Evolutionary conservation across 306 rosid species (phyloP).

Genomic region (Canavalia ensiformis): DNA sequence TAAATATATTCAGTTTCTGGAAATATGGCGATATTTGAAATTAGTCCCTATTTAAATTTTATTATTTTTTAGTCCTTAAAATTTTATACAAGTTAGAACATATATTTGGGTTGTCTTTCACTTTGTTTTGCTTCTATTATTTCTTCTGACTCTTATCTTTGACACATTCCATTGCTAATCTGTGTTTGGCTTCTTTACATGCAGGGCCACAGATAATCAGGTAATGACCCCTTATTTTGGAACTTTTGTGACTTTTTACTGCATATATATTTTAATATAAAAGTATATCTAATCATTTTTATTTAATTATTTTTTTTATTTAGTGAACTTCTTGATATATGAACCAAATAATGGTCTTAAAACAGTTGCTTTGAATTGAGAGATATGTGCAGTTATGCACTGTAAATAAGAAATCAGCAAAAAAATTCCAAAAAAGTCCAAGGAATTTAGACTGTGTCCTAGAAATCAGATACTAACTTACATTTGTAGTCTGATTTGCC

Average conservation of each 20-base stretch:
- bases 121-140: slow-evolving; percentile 20
- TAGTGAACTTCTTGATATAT: slow-evolving; percentile 23
- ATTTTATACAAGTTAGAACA: not conserved
- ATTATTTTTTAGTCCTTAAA: not conserved
- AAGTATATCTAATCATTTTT: slow-evolving; percentile 27
- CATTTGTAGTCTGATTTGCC: slow-evolving; percentile 22
- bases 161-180: slow-evolving; percentile 43
- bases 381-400: slow-evolving; percentile 4
- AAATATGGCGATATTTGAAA: not conserved
- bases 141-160: slow-evolving; percentile 6
- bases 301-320: slow-evolving; percentile 11
- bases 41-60: not conserved
- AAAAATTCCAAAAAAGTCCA: not conserved
- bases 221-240: slow-evolving; percentile 51
- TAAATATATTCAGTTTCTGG: not conserved
- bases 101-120: slow-evolving; percentile 27
- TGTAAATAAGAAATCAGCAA: slow-evolving; percentile 13
- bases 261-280: not conserved
- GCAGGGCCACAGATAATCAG: slow-evolving; percentile 99
- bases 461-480: slow-evolving; percentile 23
- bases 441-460: slow-evolving; percentile 25
- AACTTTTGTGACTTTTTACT: slow-evolving; percentile 15
- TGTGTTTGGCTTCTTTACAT: slow-evolving; percentile 45
- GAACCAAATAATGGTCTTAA: slow-evolving; percentile 25
- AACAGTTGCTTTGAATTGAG: slow-evolving; percentile 8